Evolutionary conservation across 2,329 filamentous ascomycete species (phyloP).

Genomic region (Fusarium anguioides): DNA sequence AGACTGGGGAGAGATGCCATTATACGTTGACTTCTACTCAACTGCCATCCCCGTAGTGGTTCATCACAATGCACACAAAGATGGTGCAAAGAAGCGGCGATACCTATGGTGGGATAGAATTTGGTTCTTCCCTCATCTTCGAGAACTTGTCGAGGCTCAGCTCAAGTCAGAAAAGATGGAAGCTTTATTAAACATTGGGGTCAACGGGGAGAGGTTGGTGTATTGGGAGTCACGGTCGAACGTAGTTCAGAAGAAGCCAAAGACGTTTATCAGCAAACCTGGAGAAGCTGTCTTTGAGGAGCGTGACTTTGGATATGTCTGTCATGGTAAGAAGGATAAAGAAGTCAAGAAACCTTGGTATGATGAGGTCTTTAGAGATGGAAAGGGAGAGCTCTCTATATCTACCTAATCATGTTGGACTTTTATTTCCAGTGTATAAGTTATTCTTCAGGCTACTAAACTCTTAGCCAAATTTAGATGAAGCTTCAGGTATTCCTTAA

Average conservation of each 20-base stretch:
- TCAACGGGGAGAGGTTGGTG: background rate
- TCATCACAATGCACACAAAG: slow-evolving; percentile 38
- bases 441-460: too few species aligned
- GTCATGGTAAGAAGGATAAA: background rate
- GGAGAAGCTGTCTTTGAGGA: fast-evolving
- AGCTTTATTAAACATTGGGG: background rate
- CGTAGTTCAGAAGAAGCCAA: slow-evolving; percentile 10
- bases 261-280: background rate
- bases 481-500: too few species aligned
- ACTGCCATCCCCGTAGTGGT: slow-evolving; percentile 30
- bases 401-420: too few species aligned
- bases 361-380: slow-evolving; percentile 32
- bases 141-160: slow-evolving; percentile 2
- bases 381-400: background rate
- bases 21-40: slow-evolving; percentile 37
- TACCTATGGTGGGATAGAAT: slow-evolving; percentile 34
- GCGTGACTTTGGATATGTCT: background rate
- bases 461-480: too few species aligned
- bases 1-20: slow-evolving; percentile 36
- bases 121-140: slow-evolving; percentile 38
- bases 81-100: slow-evolving; percentile 21
- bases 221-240: slow-evolving; percentile 21
- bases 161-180: background rate
- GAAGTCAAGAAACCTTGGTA: slow-evolving; percentile 12
- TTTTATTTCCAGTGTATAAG: too few species aligned